Conservation (phyloP, 2,329 filamentous ascomycete genomes). For the Penicillium sp. region DNA sequence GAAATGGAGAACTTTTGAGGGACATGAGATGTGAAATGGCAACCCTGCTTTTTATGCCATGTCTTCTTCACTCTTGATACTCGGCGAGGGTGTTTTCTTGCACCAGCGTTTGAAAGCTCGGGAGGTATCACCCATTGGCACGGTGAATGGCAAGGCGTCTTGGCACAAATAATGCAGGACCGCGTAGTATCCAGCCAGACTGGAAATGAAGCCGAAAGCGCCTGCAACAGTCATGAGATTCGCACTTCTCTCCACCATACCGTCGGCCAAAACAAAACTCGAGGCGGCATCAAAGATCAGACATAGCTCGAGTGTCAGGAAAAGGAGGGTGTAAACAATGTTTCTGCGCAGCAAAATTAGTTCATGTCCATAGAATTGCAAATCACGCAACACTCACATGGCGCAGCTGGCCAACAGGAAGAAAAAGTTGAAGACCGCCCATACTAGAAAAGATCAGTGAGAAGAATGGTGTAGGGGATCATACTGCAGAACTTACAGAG, state of each 20-base stretch:
- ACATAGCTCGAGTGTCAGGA: slow-evolving; percentile 5
- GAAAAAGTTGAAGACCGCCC: slow-evolving; percentile 11
- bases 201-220: slow-evolving; percentile 7
- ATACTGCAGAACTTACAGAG: slow-evolving; percentile 43
- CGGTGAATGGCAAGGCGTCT: slow-evolving; percentile 5
- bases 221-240: background rate
- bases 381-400: slow-evolving; percentile 5
- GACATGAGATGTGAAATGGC: background rate
- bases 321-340: slow-evolving; percentile 6
- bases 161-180: slow-evolving; percentile 10
- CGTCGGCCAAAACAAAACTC: slow-evolving; percentile 2
- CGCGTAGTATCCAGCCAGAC: slow-evolving; percentile 7
- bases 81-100: background rate
- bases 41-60: background rate
- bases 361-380: background rate
- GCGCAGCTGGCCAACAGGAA: slow-evolving; percentile 7
- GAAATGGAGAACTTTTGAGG: background rate
- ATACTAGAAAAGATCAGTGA: slow-evolving; percentile 2
- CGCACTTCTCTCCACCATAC: background rate
- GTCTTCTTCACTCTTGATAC: background rate
- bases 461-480: slow-evolving; percentile 47
- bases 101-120: background rate
- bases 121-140: slow-evolving; percentile 3
- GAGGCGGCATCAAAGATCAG: slow-evolving; percentile 5
- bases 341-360: slow-evolving; percentile 2